A percentile compares a stretch with the other conserved stretches of the same genome.
These are phyloP conservation scores for Alloascoidea africana DNA, from an alignment of 805 yeast species.

Conservation along the genomic window DNA sequence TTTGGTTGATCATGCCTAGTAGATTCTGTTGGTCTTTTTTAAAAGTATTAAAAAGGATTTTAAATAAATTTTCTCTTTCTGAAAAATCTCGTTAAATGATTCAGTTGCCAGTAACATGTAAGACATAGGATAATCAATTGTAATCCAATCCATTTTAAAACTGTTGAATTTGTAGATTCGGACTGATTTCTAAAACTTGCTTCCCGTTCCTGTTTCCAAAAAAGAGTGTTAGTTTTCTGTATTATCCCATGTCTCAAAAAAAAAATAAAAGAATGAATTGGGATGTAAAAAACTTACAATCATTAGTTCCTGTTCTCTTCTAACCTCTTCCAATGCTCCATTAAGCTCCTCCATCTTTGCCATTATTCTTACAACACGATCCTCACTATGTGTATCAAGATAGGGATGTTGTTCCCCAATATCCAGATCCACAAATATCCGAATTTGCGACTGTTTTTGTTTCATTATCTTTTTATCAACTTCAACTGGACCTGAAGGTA, in stretches of 20 bases:
- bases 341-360: conserved; percentile 40
- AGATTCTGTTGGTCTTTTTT: too few relatives aligned
- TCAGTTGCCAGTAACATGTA: conserved; percentile 22
- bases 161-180: conserved; percentile 57
- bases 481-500: too few relatives aligned
- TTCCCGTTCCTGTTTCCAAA: background rate
- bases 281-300: conserved; percentile 9
- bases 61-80: background rate
- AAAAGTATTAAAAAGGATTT: too few relatives aligned
- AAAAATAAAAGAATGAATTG: background rate
- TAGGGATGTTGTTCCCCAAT: conserved; percentile 45
- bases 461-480: too few relatives aligned
- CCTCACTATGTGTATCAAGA: conserved; percentile 47
- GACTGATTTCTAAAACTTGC: conserved; percentile 32
- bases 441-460: too few relatives aligned
- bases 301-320: conserved; percentile 49
- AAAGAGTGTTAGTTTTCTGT: too few relatives aligned
- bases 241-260: background rate
- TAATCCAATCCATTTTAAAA: conserved; percentile 75
- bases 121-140: conserved; percentile 54
- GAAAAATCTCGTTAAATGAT: conserved; percentile 12
- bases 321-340: conserved; percentile 39
- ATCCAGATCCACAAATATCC: conserved; percentile 54
- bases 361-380: conserved; percentile 39
- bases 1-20: too few relatives aligned